Conservation (phyloP, 2,329 filamentous ascomycete genomes). For the Talaromyces sp. region DNA sequence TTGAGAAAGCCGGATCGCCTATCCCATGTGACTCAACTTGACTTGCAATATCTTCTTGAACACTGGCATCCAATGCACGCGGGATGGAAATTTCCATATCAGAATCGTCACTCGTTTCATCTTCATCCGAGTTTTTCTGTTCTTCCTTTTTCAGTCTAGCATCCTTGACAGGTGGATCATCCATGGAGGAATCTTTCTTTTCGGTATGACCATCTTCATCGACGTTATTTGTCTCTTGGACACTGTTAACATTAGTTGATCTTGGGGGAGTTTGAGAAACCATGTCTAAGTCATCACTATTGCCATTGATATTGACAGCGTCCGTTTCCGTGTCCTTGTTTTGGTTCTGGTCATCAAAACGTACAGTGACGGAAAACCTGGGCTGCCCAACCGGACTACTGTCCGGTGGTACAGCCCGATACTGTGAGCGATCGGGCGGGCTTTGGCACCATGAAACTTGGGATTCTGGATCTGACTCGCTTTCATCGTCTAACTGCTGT, state of each 20-base stretch:
- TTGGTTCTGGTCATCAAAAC: not conserved
- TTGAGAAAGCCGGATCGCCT: constrained; percentile 18
- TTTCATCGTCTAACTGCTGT: constrained; percentile 14
- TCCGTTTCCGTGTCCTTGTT: not conserved
- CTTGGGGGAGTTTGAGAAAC: not conserved
- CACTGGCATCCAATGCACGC: constrained; percentile 19
- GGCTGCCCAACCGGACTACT: not conserved
- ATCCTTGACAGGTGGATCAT: not conserved
- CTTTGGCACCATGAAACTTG: constrained; percentile 16
- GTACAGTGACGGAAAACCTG: not conserved
- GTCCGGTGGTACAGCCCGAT: constrained; percentile 4
- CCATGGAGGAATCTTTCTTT: not conserved
- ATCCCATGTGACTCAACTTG: constrained; percentile 18
- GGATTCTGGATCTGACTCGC: constrained; percentile 6
- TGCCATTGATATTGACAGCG: not conserved
- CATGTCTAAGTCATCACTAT: not conserved
- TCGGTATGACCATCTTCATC: not conserved
- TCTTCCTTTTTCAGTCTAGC: not conserved
- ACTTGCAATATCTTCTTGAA: constrained; percentile 17
- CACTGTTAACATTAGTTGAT: not conserved
- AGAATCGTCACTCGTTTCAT: constrained; percentile 23
- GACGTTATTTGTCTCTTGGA: not conserved
- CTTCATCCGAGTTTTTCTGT: constrained; percentile 11
- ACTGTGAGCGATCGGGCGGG: constrained; percentile 7
- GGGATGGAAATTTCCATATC: constrained; percentile 33